Evolutionary conservation across 768 basidiomycete genomes (phyloP), one percentile per base, ranked within the genome.

Genomic region (Tephrocybe sp.): DNA sequence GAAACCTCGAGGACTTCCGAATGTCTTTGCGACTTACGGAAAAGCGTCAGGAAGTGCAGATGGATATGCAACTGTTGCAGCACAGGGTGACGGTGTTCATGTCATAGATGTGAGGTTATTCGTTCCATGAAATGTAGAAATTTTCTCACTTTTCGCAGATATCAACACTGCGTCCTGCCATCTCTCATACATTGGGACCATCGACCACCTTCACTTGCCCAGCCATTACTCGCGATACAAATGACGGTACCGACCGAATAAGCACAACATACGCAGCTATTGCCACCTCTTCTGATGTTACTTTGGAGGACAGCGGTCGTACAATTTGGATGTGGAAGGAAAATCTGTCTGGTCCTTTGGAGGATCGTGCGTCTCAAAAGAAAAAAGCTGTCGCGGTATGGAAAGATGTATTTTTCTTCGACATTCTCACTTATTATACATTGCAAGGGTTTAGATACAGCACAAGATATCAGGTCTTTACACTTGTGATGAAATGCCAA

Each of bases 11-110:
- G 25, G 40, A 33, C 33, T 46, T 29, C 46, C 62, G 21, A 64
- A 60, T 50, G 49, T 75, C 19, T 74, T 65, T 52, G 70, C 70
- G 22, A 64, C 65, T 2, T 64, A 73, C 25, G 61, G 60, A 46
- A 65, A 61, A 33, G 58, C 66, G 12, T 62, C 64, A 39, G 57
- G 61, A 41, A 70, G 62, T 38, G 61, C 67, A 36, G 81, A 85
- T 31, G 78, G 81, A 22, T 77, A 76, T 71, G 83, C 78, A 34
- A 86, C 86, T 1, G 73, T 88, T 47, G 77, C 86, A 12, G 83
- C 75, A 11, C 86, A 89, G 52, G 78, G 76, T 54, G 87, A 91
- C 48, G 89, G 89, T 24, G 69, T 91, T 31, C 87, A 91, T 66
- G 62, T 91, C 38, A 64, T 87, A 50, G 84, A 91, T 63, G 88